A percentile compares a stretch with the other conserved stretches of the same genome.
phyloP scores from a whole-genome alignment of 345 rosid genomes.

The Eucalyptus brandiana region DNA sequence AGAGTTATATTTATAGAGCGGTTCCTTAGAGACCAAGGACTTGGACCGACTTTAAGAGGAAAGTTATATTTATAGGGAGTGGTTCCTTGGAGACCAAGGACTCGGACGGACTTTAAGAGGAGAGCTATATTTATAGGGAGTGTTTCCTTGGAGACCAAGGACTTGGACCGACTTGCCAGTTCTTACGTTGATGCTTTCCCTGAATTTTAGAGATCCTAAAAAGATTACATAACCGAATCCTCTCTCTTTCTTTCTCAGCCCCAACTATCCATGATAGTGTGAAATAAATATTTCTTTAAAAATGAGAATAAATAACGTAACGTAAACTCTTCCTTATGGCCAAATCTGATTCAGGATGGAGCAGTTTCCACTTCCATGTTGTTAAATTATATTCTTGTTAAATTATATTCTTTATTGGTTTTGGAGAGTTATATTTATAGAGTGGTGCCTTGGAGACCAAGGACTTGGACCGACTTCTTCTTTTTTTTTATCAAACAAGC shows the following conservation, averaged over 20 bases:
- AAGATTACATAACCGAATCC: not conserved
- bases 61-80: too few species aligned
- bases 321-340: not conserved
- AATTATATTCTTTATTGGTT: too few species aligned
- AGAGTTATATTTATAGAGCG: not conserved
- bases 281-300: not conserved
- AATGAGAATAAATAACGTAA: not conserved
- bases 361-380: not conserved
- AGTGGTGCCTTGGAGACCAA: too few species aligned
- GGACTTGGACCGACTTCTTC: too few species aligned
- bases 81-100: too few species aligned
- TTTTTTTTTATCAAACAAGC: too few species aligned
- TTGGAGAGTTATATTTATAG: too few species aligned
- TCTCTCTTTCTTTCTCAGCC: not conserved
- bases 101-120: too few species aligned
- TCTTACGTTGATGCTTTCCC: not conserved
- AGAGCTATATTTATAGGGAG: too few species aligned
- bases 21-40: not conserved
- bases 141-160: too few species aligned
- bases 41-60: too few species aligned
- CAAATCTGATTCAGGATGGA: not conserved
- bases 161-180: not conserved
- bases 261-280: not conserved
- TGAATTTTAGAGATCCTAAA: not conserved
- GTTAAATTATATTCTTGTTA: too few species aligned